phyloP scores from a whole-genome alignment of 2,329 filamentous ascomycete species.

The Didymella pinodella region DNA sequence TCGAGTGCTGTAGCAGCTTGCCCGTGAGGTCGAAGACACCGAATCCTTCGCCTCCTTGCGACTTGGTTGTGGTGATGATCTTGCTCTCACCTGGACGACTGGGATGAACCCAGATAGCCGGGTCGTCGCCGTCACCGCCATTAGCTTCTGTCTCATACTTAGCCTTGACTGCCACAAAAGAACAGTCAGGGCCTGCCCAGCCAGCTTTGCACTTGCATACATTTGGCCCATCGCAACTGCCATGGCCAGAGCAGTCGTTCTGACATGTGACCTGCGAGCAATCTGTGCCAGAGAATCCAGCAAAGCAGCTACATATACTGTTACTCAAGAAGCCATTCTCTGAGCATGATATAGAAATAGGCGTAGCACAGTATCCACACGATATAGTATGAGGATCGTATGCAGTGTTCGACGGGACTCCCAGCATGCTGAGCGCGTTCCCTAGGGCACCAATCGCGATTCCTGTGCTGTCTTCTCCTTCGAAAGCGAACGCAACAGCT shows the following conservation, averaged over 20 bases:
- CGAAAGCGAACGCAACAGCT: constrained; percentile 37
- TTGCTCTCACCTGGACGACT: constrained; percentile 53
- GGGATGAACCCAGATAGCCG: constrained; percentile 44
- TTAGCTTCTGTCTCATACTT: constrained; percentile 47
- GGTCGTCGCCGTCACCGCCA: constrained; percentile 45
- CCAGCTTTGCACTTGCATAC: constrained; percentile 36
- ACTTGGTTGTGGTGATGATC: constrained; percentile 63
- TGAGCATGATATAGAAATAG: constrained; percentile 31
- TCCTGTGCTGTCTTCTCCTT: constrained; percentile 36
- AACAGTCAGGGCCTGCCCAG: constrained; percentile 42
- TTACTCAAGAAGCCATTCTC: constrained; percentile 28
- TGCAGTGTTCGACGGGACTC: constrained; percentile 30
- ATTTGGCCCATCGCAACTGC: constrained; percentile 38
- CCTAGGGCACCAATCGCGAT: constrained; percentile 35
- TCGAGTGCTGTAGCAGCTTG: constrained; percentile 57
- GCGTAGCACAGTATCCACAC: constrained; percentile 29
- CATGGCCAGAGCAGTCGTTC: constrained; percentile 40
- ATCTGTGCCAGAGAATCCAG: constrained; percentile 35
- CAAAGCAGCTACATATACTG: constrained; percentile 35
- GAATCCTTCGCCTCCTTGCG: constrained; percentile 58
- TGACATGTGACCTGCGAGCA: constrained; percentile 33
- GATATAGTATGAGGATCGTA: constrained; percentile 29
- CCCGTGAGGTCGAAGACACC: constrained; percentile 60
- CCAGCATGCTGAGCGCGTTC: constrained; percentile 22
- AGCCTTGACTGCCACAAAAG: constrained; percentile 38